Evolutionary conservation across 2,329 filamentous ascomycete species (phyloP).

Genomic region (Colletotrichum spinosum): DNA sequence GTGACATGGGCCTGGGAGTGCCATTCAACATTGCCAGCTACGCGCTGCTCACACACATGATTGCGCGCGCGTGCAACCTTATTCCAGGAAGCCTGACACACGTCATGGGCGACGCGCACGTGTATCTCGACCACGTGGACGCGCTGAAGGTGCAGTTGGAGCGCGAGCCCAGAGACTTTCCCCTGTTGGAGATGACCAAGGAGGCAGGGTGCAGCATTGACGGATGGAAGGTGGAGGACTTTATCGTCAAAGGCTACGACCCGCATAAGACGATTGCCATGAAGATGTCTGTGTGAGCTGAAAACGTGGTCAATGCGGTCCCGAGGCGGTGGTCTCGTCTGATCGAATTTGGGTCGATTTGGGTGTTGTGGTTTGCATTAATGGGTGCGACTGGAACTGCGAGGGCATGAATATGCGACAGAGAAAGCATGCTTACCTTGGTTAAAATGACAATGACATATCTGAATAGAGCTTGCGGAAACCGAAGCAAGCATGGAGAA

Average conservation of each 20-base stretch:
- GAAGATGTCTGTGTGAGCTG: slow-evolving; percentile 91
- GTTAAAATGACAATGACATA: not conserved
- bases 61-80: slow-evolving; percentile 87
- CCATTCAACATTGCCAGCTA: slow-evolving; percentile 99
- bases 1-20: slow-evolving; percentile 96
- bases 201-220: slow-evolving; percentile 82
- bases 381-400: slow-evolving; percentile 15
- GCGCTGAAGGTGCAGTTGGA: slow-evolving; percentile 84
- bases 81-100: slow-evolving; percentile 90
- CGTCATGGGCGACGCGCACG: slow-evolving; percentile 98
- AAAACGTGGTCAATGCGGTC: slow-evolving; percentile 11
- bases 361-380: slow-evolving; percentile 32
- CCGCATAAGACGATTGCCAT: slow-evolving; percentile 94
- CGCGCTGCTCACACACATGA: slow-evolving; percentile 93
- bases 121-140: slow-evolving; percentile 93
- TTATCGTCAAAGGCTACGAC: slow-evolving; percentile 87
- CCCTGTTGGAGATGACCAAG: slow-evolving; percentile 76
- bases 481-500: not conserved
- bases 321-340: slow-evolving; percentile 5
- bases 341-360: slow-evolving; percentile 22
- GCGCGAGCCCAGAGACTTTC: slow-evolving; percentile 85
- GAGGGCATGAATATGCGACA: slow-evolving; percentile 31
- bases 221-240: slow-evolving; percentile 89
- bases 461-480: not conserved
- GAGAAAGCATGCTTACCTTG: slow-evolving; percentile 9